Evolutionary conservation across 73 alveolate genomes (phyloP), one percentile per base, ranked within the genome.

Genomic region (Paramecium sonneborni): DNA sequence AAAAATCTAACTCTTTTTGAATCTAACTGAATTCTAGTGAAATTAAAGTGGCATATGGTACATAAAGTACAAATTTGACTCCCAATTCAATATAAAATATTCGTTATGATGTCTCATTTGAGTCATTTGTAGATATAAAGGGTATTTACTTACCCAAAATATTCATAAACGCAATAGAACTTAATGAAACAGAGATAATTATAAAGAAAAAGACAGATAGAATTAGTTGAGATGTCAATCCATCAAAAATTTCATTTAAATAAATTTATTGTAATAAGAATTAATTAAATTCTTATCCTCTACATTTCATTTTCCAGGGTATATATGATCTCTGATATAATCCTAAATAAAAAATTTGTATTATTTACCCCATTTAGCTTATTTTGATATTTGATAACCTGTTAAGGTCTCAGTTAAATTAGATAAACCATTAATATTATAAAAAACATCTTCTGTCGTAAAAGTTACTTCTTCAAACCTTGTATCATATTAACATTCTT

Each of bases 221-320:
- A 38, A 76, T 1, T 2, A 76, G 69, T 39, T 20, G 37, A 21
- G 69, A 20, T 5, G 62, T 76, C 21, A 3, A 39, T 23, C 32
- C 30, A 35, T 35, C 85, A 5, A 69, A 35, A 11, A 69, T 69
- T 6, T 69, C 46, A 3, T 26, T 69, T 30, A 69, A 69, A 69
- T 32, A 35, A 6, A 35, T 20, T 69, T 69, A 28, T 41, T 76
- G 23, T 5, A 12, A 7, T 38, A 24, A 24, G 44, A 76, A 76
- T 37, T 76, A 21, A 24, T 76, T 37, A 3, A 76, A 20, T 21
- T 32, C 46, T 9, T 76, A 1, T 76, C 88, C 88, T 76, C 88
- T 76, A 39, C 88, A 76, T 76, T 34, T 14, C 88, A 38, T 35
- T 76, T 76, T 76, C 88, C 88, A 76, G 6, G 32, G 38, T 7